Conservation (phyloP, 1,139 yeast genomes). For the Blastobotrys indianensis region DNA sequence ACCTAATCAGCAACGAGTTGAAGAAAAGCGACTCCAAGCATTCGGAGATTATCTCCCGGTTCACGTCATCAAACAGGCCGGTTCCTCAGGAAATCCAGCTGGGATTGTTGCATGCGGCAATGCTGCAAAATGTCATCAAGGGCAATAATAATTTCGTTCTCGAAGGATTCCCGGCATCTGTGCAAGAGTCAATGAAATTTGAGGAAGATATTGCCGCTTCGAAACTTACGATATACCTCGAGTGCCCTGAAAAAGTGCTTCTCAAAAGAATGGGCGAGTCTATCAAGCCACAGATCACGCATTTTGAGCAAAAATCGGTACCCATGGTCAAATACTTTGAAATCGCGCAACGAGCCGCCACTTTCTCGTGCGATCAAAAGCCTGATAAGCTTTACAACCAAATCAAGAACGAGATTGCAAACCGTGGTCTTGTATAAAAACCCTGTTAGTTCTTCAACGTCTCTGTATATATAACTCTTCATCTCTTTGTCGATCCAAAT, state of each 20-base stretch:
- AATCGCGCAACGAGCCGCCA: constrained; percentile 66
- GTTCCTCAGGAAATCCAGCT: constrained; percentile 94
- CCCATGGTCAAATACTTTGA: constrained; percentile 86
- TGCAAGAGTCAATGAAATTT: constrained; percentile 92
- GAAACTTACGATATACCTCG: constrained; percentile 77
- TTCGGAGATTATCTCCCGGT: constrained; percentile 76
- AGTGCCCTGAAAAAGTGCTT: constrained; percentile 88
- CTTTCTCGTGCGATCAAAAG: constrained; percentile 67
- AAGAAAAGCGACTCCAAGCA: constrained; percentile 71
- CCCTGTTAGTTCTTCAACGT: not conserved
- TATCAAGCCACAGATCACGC: constrained; percentile 51
- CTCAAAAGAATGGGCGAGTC: constrained; percentile 45
- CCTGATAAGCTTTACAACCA: constrained; percentile 68
- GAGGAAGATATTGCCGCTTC: constrained; percentile 72
- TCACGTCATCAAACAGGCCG: constrained; percentile 77
- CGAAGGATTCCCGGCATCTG: constrained; percentile 94
- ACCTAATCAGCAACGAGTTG: constrained; percentile 76
- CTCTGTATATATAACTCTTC: not conserved
- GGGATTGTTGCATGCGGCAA: constrained; percentile 73
- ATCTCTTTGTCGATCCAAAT: constrained; percentile 12
- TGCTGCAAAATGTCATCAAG: constrained; percentile 42
- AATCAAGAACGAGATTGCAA: constrained; percentile 43
- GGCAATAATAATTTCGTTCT: constrained; percentile 65
- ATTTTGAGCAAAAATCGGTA: constrained; percentile 77
- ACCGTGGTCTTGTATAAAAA: not conserved